phyloP scores from a whole-genome alignment of 352 stramenopile genomes.

The Globisporangium megalacanthum region DNA sequence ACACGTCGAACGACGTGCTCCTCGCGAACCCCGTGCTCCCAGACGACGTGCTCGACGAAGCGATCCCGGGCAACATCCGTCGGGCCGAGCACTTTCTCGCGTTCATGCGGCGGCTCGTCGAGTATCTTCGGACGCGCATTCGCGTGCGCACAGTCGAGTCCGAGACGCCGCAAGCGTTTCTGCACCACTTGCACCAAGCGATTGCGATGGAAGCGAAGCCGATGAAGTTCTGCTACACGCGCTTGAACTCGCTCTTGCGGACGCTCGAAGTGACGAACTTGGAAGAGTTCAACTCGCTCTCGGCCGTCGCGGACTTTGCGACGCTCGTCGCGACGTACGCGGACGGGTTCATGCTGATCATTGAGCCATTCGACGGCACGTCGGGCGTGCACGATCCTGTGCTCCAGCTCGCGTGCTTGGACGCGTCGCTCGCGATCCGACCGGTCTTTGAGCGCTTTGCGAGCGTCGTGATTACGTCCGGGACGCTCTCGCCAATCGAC shows the following conservation, averaged over 20 bases:
- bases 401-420: slow-evolving; percentile 95
- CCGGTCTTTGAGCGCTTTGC: slow-evolving; percentile 96
- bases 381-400: slow-evolving; percentile 77
- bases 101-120: slow-evolving; percentile 96
- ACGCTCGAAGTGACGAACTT: slow-evolving; percentile 97
- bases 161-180: slow-evolving; percentile 95
- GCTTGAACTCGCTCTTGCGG: slow-evolving; percentile 95
- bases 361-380: slow-evolving; percentile 91
- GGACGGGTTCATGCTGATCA: slow-evolving; percentile 98
- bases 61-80: slow-evolving; percentile 97
- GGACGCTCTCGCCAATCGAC: slow-evolving; percentile 98
- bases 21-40: slow-evolving; percentile 82
- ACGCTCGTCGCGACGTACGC: slow-evolving; percentile 96
- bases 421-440: slow-evolving; percentile 97
- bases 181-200: slow-evolving; percentile 91
- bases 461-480: slow-evolving; percentile 88
- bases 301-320: slow-evolving; percentile 96
- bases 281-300: slow-evolving; percentile 95
- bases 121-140: slow-evolving; percentile 88
- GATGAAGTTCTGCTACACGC: slow-evolving; percentile 96
- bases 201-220: slow-evolving; percentile 96
- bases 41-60: slow-evolving; percentile 95
- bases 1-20: slow-evolving; percentile 57
- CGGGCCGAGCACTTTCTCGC: slow-evolving; percentile 97
- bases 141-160: slow-evolving; percentile 90